Evolutionary conservation across 345 rosid genomes (phyloP).

Genomic region (Eucalyptus tenuipes): DNA sequence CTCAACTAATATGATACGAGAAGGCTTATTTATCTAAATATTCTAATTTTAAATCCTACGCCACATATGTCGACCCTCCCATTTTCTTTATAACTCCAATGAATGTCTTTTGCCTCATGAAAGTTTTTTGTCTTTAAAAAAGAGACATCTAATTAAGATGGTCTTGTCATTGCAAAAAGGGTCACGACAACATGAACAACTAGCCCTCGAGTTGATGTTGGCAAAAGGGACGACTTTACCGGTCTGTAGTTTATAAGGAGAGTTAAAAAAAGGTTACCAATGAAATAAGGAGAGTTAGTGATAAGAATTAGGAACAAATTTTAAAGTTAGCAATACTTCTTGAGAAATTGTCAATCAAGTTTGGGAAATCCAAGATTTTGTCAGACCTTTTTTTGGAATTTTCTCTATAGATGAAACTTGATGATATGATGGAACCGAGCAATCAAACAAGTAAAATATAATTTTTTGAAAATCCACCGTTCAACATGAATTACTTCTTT

Average conservation of each 20-base stretch:
- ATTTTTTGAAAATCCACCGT: neutral
- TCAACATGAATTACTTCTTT: fast-evolving
- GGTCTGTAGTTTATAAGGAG: neutral
- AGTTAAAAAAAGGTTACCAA: neutral
- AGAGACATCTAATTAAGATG: neutral
- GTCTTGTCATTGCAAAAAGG: neutral
- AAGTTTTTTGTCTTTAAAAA: neutral
- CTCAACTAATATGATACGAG: neutral
- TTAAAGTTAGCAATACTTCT: neutral
- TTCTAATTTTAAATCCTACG: neutral
- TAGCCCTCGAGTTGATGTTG: neutral
- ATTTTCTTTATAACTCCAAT: neutral
- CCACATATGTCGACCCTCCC: neutral
- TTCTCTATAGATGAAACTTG: neutral
- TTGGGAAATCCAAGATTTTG: neutral
- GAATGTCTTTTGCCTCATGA: neutral
- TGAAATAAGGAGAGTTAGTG: neutral
- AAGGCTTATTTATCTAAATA: neutral
- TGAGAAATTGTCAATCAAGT: neutral
- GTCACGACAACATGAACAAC: neutral
- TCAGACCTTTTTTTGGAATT: neutral
- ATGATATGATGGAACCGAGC: fast-evolving
- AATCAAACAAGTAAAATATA: neutral
- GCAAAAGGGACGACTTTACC: neutral
- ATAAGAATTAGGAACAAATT: neutral